These are phyloP conservation scores for Verbascum thapsus DNA, from an alignment of 257 asterid species.

Conservation along the genomic window DNA sequence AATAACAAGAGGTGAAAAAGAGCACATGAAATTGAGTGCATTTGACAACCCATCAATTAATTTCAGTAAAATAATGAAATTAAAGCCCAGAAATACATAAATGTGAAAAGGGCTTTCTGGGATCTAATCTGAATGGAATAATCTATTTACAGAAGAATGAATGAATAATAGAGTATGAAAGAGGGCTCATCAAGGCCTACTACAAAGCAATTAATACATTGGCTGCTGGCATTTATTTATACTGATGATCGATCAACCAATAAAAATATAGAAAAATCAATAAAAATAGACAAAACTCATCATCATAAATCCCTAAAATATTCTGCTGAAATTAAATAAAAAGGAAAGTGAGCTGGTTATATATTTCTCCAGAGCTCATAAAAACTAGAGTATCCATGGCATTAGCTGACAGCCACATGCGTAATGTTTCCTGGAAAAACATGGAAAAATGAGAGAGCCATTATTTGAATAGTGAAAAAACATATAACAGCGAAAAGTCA, in stretches of 20 bases:
- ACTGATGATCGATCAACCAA: slow-evolving; percentile 25
- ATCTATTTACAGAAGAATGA: slow-evolving; percentile 33
- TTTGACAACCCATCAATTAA: slow-evolving; percentile 36
- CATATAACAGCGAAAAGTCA: too few species aligned
- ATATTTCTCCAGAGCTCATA: slow-evolving; percentile 20
- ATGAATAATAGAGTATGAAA: too few species aligned
- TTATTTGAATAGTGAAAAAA: too few species aligned
- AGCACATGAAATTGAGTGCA: slow-evolving; percentile 21
- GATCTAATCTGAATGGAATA: slow-evolving; percentile 26
- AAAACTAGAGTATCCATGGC: slow-evolving; percentile 2
- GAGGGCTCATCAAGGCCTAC: too few species aligned
- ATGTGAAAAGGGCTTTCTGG: slow-evolving; percentile 28
- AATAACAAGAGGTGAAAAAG: slow-evolving; percentile 38
- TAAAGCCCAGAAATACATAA: slow-evolving; percentile 7
- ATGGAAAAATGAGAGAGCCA: too few species aligned
- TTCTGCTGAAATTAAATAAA: slow-evolving; percentile 34
- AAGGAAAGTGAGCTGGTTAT: slow-evolving; percentile 41
- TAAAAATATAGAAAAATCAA: slow-evolving; percentile 27
- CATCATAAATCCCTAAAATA: slow-evolving; percentile 42
- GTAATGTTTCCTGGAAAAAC: slow-evolving; percentile 27
- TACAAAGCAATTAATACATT: too few species aligned
- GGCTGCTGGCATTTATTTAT: slow-evolving; percentile 38
- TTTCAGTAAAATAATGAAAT: neutral
- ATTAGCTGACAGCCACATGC: slow-evolving; percentile 44
- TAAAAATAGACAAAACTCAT: too few species aligned